These are phyloP conservation scores for Claviceps arundinis DNA, from an alignment of 2,329 filamentous ascomycete species.

Conservation along the genomic window DNA sequence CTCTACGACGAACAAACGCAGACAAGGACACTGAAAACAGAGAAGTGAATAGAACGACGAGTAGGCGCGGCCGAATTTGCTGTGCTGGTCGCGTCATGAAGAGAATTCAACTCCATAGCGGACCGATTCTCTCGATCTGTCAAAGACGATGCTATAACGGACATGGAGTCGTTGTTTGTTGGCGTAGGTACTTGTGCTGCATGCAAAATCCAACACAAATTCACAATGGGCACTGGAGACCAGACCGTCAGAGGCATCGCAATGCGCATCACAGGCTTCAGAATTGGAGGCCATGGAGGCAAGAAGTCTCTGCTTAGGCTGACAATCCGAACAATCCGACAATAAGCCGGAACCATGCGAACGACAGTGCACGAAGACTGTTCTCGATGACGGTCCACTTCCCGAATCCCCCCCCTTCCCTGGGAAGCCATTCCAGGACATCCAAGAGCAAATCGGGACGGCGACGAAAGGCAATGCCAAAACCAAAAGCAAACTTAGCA, in stretches of 20 bases:
- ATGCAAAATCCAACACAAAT: no score
- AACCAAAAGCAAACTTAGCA: neutral
- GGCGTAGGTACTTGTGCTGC: no score
- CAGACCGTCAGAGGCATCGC: no score
- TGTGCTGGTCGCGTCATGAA: neutral
- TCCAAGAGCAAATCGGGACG: neutral
- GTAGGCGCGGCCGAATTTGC: neutral
- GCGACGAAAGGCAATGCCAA: neutral
- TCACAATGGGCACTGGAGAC: no score
- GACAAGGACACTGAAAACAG: neutral
- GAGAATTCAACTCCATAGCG: neutral
- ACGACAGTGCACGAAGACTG: slow-evolving; percentile 1
- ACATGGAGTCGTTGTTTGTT: no score
- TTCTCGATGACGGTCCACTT: no score
- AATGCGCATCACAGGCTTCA: neutral
- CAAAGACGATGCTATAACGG: neutral
- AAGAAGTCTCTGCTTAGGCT: no score
- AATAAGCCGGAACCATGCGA: slow-evolving; percentile 5
- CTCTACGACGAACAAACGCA: neutral
- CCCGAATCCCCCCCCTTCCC: neutral
- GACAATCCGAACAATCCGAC: neutral
- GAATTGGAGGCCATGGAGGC: neutral
- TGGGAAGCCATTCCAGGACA: neutral
- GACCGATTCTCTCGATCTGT: neutral
- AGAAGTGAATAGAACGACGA: neutral